These are phyloP conservation scores for Hysterangium stoloniferum DNA, from an alignment of 768 basidiomycete species.

Conservation along the genomic window DNA sequence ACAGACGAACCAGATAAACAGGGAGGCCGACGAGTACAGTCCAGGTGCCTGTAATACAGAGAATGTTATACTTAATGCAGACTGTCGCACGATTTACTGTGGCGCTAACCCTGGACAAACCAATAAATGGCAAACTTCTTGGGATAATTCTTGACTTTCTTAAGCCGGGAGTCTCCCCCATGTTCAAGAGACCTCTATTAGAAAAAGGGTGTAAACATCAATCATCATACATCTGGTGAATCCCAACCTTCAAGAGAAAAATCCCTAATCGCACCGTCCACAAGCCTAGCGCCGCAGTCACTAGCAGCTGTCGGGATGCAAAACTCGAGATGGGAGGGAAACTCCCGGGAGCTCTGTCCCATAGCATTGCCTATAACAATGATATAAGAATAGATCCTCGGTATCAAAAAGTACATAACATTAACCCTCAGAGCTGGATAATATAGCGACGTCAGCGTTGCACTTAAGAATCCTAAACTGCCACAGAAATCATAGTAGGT, in stretches of 20 bases:
- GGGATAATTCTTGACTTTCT: slow-evolving; percentile 44
- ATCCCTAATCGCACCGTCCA: slow-evolving; percentile 59
- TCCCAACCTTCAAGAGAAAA: slow-evolving; percentile 46
- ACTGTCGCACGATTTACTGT: slow-evolving; percentile 15
- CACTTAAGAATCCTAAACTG: slow-evolving; percentile 55
- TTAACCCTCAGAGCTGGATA: slow-evolving; percentile 40
- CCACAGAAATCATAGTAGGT: slow-evolving; percentile 63
- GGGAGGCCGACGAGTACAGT: slow-evolving; percentile 61
- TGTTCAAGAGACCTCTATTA: slow-evolving; percentile 38
- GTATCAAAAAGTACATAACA: background rate
- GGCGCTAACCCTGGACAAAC: slow-evolving; percentile 47
- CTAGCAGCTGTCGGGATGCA: slow-evolving; percentile 52
- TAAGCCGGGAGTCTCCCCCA: slow-evolving; percentile 60
- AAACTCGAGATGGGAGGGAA: slow-evolving; percentile 40
- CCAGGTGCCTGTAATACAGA: slow-evolving; percentile 47
- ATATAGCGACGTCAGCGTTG: slow-evolving; percentile 53
- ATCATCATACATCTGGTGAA: background rate
- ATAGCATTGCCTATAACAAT: slow-evolving; percentile 32
- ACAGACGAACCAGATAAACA: slow-evolving; percentile 41
- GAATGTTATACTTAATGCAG: too few relatives aligned
- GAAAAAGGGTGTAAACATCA: background rate
- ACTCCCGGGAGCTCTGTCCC: slow-evolving; percentile 28
- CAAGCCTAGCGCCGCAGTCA: slow-evolving; percentile 46
- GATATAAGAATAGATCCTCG: background rate
- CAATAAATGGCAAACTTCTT: slow-evolving; percentile 48